Base-by-base conservation (phyloP, 306 rosid species). In the Ochetophila trinervis region DNA sequence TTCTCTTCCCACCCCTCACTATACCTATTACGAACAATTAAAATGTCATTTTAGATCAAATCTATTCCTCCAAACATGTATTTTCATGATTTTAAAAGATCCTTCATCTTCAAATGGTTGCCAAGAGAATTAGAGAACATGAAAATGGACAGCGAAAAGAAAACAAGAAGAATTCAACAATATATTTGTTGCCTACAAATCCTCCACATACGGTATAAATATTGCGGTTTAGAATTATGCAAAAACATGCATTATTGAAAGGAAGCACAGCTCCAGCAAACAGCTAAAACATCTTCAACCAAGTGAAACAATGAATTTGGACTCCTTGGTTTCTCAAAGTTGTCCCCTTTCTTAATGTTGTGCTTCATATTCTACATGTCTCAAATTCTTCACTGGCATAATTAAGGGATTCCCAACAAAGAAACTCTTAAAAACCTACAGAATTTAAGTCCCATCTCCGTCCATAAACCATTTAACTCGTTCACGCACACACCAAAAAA, bases 21-120 rank as follows among this genome's bases (percentile, higher is more conserved):
- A 47, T 64, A 45, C 80, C 93, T 89, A 86, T 65, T 70, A 53
- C 49, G 24, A 48, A 74, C 75, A 60, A 67, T 70, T 50, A 55
- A 57, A 67, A 7, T 16, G 42, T 54, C 54, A 48, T 64, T 60
- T 74, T 60, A 76, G 62, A 64, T 40, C 54, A 27, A 63, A 75
- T 42, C 19, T 14, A 47, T 19, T 30, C 19, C 23, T 27, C 6
- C 18, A 45, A 37, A 8, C n/a, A 20, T 14, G 53, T 20, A 2
- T 5, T 6, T 15, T 44, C 49, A 71, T 40, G 57, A 78, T 66
- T 60, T 18, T 35, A 30, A 34, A 44, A 79, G 54, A 71, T 20
- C 62, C 51, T 61, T 19, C 22, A 65, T 49, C 68, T 53, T 64
- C 70, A 58, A 42, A 51, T 10, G 70, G 36, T 67, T 53, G 27